Conservation (phyloP, 2,329 filamentous ascomycete species). For the Endocalyx cinctus region DNA sequence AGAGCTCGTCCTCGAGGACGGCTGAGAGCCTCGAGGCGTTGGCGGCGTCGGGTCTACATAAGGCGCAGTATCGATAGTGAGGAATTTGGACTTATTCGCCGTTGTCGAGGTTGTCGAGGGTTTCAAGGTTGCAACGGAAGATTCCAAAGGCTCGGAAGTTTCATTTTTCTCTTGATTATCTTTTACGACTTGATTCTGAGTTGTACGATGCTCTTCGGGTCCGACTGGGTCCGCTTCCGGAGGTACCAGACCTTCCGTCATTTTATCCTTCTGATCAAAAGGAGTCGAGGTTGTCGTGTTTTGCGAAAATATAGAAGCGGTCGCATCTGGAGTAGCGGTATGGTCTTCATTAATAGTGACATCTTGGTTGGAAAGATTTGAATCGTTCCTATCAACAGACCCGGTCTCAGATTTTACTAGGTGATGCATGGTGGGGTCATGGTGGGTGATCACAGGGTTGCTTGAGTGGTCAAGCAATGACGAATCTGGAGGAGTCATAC, state of each 20-base stretch:
- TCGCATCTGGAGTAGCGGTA: not conserved
- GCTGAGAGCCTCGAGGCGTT: constrained; percentile 50
- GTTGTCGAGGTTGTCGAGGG: no score
- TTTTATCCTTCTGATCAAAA: no score
- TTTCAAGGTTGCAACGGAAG: constrained; percentile 46
- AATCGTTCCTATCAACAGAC: no score
- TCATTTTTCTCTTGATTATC: not conserved
- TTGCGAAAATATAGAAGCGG: not conserved
- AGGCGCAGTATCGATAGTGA: constrained; percentile 41
- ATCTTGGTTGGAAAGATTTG: constrained; percentile 12
- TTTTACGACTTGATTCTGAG: not conserved
- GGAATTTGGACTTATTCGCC: constrained; percentile 40
- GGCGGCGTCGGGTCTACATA: constrained; percentile 57
- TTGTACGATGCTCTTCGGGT: not conserved
- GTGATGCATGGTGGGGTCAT: constrained; percentile 29
- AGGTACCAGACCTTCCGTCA: no score
- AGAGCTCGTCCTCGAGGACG: constrained; percentile 56
- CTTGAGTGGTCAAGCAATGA: constrained; percentile 14
- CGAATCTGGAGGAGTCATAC: constrained; percentile 26
- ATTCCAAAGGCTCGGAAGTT: constrained; percentile 30
- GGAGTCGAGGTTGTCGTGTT: not conserved
- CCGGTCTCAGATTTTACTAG: no score
- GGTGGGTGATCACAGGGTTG: constrained; percentile 16
- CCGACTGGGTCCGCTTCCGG: not conserved
- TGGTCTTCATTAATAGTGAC: not conserved